Percentiles rank a stretch among this genome's conserved stretches.
These are phyloP conservation scores for Sphagnum fallax DNA, from an alignment of 228 moss, liverwort and hornwort genomes.

Conservation along the genomic window DNA sequence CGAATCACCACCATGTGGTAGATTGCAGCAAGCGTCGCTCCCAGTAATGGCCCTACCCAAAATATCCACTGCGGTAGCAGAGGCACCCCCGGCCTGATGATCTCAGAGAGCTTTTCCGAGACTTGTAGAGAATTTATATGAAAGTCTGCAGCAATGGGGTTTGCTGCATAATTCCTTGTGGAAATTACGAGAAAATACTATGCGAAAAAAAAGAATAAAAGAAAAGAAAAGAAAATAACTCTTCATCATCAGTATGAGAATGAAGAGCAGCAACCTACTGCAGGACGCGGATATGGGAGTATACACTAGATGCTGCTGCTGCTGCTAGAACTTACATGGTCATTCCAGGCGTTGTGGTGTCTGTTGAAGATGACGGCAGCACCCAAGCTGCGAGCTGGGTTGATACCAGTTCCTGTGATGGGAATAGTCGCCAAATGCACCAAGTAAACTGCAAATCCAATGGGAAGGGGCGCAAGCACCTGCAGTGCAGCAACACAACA, in stretches of 20 bases:
- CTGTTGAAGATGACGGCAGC: conserved; percentile 24
- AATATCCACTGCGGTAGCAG: conserved; percentile 4
- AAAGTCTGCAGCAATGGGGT: too few species aligned
- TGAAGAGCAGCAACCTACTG: too few species aligned
- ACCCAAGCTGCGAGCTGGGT: conserved; percentile 26
- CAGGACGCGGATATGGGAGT: too few species aligned
- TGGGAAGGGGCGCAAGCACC: conserved; percentile 33
- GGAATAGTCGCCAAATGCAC: conserved; percentile 37
- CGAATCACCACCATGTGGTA: conserved; percentile 25
- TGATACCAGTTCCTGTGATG: conserved; percentile 27
- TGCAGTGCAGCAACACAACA: conserved; percentile 1
- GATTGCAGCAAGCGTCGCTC: conserved; percentile 1
- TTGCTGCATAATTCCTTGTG: too few species aligned
- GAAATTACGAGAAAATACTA: too few species aligned
- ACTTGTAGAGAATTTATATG: too few species aligned
- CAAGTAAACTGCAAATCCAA: conserved; percentile 30
- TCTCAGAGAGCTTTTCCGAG: too few species aligned
- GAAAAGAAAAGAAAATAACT: too few species aligned
- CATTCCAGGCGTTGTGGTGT: conserved; percentile 21
- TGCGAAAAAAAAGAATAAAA: too few species aligned
- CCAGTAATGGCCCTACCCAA: conserved; percentile 5
- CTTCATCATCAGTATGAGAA: too few species aligned
- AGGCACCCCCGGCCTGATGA: neutral
- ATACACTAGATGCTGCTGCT: too few species aligned
- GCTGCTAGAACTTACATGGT: conserved; percentile 10